phyloP scores from a whole-genome alignment of 257 asterid species.

The Linaria vulgaris region DNA sequence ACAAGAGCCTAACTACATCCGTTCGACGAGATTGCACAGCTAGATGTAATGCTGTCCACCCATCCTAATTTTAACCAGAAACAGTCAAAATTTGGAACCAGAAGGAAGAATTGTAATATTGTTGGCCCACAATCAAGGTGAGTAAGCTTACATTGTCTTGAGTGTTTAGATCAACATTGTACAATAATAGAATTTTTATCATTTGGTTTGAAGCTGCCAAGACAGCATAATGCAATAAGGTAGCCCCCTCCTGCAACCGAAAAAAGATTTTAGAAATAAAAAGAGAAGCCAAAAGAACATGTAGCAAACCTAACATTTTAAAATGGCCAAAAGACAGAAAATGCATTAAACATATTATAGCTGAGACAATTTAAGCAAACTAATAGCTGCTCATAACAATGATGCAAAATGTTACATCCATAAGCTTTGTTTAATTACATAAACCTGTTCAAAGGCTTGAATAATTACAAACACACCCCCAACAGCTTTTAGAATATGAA shows the following conservation, averaged over 20 bases:
- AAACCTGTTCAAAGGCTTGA: too few relatives aligned
- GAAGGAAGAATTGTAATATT: not conserved
- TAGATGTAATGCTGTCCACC: constrained; percentile 90
- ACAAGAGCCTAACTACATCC: constrained; percentile 71
- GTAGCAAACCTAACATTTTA: not conserved
- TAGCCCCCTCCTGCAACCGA: constrained; percentile 75
- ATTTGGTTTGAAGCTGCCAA: constrained; percentile 74
- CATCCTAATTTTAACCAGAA: constrained; percentile 48
- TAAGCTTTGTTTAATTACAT: too few relatives aligned
- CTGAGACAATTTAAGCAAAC: not conserved
- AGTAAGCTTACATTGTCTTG: constrained; percentile 63
- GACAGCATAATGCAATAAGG: constrained; percentile 93
- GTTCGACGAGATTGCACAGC: constrained; percentile 92
- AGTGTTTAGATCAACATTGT: constrained; percentile 75
- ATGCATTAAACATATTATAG: not conserved
- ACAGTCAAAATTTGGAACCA: constrained; percentile 6
- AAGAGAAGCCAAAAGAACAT: constrained; percentile 6
- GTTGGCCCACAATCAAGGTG: constrained; percentile 1
- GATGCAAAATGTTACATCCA: too few relatives aligned
- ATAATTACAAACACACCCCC: too few relatives aligned
- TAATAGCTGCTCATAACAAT: not conserved
- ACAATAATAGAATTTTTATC: constrained; percentile 83
- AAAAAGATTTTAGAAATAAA: constrained; percentile 11
- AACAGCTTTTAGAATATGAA: too few relatives aligned
- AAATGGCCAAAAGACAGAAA: constrained; percentile 8